Base-by-base conservation (phyloP, 805 yeast species). In the Myxozyma melibiosi region DNA sequence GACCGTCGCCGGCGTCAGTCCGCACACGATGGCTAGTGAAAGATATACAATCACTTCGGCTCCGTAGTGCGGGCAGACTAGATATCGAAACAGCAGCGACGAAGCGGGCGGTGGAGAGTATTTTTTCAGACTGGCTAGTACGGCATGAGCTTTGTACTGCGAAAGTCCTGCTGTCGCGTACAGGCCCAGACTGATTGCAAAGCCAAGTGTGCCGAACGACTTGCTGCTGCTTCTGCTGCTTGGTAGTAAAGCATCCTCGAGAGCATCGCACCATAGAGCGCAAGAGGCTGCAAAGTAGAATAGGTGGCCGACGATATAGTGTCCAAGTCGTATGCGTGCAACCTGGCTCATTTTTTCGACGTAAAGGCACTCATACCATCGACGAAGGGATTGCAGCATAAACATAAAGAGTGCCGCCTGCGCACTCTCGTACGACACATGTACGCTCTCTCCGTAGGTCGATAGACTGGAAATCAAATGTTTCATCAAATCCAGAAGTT, bases 1-100 rank as follows among this genome's bases (percentile, higher is more conserved):
- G 49, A 62, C 42, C 7, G 61, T 50, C 3, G 66, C 63, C 7
- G 66, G 61, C 4, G 64, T 50, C 9, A 67, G 41, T 3, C 45
- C 45, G 47, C 55, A 50, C 6, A 53, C n/a, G 5, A 58, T 8
- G 20, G 58, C 58, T 0, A 71, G 34, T 0, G 74, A 58, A 0
- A 73, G 28, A 62, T 85, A 85, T 14, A 85, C 73, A 25, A 74
- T 42, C 4, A 83, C 70, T 66, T 85, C 91, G 62, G 82, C 82
- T 6, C 80, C 70, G 62, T 85, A 85, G 68, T 85, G 90, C 0
- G 90, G 85, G 60, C 85, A 81, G 3, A 82, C 73, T 2, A 76
- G 74, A 14, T 62, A 64, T 25, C 65, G 65, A 64, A 81, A 79
- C 46, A 78, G 61, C 20, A 44, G 4, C 20, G 47, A 18, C 7